Base-by-base conservation (phyloP, 805 yeast species). In the Schwanniomyces pseudopolymorphus region DNA sequence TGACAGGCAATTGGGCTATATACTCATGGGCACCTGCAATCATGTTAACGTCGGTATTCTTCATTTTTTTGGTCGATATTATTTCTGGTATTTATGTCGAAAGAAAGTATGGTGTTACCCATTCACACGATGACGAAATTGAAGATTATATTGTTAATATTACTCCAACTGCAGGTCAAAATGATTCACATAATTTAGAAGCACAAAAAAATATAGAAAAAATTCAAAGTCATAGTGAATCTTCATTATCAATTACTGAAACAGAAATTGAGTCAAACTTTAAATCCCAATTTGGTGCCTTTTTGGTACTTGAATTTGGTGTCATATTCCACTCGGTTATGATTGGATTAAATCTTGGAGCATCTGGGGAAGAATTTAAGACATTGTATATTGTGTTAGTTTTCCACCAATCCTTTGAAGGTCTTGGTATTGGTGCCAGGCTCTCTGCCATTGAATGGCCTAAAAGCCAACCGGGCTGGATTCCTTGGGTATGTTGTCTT, bases 11-110 rank as follows among this genome's bases (percentile, higher is more conserved):
- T 48, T 77, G 80, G 80, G 70, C 70, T 2, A 71, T 61, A 14
- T 81, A 80, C 53, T 77, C 84, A n/a, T 81, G 80, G 78, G 75
- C 79, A 20, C 77, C 79, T 39, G 85, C 79, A 17, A 77, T 81
- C 35, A 72, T 78, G 57, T 59, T 81, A 50, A 65, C 72, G 54
- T 65, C 81, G 0, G 60, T 80, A 27, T 74, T 77, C 39, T 55
- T 39, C 14, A 25, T 26, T 13, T 60, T 81, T 55, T 55, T 79
- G 21, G 57, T 75, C 10, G 86, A 81, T 51, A 59, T 79, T 16
- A 55, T 75, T 42, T 66, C 79, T 8, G 75, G 72, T 46, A 70
- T 72, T 39, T 74, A 58, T 46, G 77, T 78, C 14, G 64, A 68
- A 43, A 51, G 57, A 45, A 63, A 59, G 38, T 70, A 56, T 48